Evolutionary conservation across 2,329 filamentous ascomycete species (phyloP).

Genomic region (Pseudogymnoascus verrucosus): DNA sequence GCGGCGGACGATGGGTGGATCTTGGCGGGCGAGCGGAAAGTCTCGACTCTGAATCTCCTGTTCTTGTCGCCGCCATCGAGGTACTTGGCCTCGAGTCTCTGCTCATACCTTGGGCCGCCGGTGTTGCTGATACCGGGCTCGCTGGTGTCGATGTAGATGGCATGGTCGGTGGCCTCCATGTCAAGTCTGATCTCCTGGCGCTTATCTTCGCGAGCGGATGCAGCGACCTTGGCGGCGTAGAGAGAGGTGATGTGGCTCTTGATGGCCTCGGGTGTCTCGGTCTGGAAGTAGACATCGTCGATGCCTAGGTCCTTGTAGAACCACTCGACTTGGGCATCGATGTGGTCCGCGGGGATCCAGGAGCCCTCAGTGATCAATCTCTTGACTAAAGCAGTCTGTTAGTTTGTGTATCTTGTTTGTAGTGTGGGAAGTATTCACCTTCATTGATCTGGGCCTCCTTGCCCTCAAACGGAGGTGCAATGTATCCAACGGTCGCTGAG

Average conservation of each 20-base stretch:
- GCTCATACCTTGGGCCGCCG: constrained; percentile 83
- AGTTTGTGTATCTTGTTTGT: not conserved
- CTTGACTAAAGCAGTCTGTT: constrained; percentile 52
- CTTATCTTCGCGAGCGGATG: constrained; percentile 88
- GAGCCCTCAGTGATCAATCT: constrained; percentile 67
- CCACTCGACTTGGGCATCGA: constrained; percentile 84
- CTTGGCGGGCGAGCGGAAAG: constrained; percentile 83
- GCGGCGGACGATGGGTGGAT: constrained; percentile 66
- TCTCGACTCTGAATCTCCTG: constrained; percentile 87
- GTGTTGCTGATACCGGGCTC: constrained; percentile 72
- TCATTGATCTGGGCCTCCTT: constrained; percentile 75
- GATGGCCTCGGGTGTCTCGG: constrained; percentile 78
- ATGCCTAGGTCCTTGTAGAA: constrained; percentile 98
- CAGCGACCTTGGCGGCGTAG: constrained; percentile 93
- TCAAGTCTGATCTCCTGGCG: constrained; percentile 89
- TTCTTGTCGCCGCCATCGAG: constrained; percentile 64
- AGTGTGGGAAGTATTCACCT: constrained; percentile 12
- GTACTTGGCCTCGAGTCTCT: constrained; percentile 90
- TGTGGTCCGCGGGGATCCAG: constrained; percentile 77
- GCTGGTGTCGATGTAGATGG: constrained; percentile 97
- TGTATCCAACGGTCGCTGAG: constrained; percentile 87
- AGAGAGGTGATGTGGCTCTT: constrained; percentile 91
- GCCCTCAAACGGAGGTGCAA: constrained; percentile 87
- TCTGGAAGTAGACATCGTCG: constrained; percentile 96
- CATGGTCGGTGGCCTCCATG: constrained; percentile 90